A percentile compares a stretch with the other conserved stretches of the same genome.
phyloP scores from a whole-genome alignment of 2,329 filamentous ascomycete species.

The Fusarium sp. region DNA sequence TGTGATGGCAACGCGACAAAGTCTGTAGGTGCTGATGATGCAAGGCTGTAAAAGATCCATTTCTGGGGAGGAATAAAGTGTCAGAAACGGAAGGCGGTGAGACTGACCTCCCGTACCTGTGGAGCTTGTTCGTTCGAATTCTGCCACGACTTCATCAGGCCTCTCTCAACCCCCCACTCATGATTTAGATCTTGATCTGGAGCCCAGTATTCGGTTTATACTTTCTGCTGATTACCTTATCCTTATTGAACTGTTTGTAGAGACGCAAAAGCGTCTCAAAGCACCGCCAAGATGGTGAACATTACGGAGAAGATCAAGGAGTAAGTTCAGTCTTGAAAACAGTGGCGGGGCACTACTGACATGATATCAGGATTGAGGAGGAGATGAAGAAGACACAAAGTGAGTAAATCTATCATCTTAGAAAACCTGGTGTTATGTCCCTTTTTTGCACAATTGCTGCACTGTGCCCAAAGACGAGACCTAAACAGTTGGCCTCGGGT shows the following conservation, averaged over 20 bases:
- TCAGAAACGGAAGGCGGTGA: constrained; percentile 45
- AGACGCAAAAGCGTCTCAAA: constrained; percentile 39
- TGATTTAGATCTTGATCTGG: constrained; percentile 34
- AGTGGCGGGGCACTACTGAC: constrained; percentile 35
- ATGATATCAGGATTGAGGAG: constrained; percentile 86
- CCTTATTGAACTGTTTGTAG: constrained; percentile 12
- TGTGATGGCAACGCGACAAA: constrained; percentile 38
- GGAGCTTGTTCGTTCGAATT: constrained; percentile 31
- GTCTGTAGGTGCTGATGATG: constrained; percentile 31
- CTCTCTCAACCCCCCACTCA: constrained; percentile 44
- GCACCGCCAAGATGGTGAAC: constrained; percentile 82
- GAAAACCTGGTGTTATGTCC: background rate
- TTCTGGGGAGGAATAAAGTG: constrained; percentile 22
- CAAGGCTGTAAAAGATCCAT: constrained; percentile 40
- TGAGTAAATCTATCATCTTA: constrained; percentile 56
- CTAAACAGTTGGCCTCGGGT: background rate
- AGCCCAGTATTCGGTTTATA: constrained; percentile 15
- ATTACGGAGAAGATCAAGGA: constrained; percentile 99
- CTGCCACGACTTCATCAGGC: constrained; percentile 42
- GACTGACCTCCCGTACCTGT: constrained; percentile 13
- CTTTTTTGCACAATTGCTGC: background rate
- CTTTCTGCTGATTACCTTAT: constrained; percentile 11
- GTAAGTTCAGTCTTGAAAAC: constrained; percentile 59
- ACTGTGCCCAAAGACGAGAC: background rate
- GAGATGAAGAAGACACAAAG: constrained; percentile 99